Conservation (phyloP, 2,329 filamentous ascomycete genomes). For the Talaromyces piceae region DNA sequence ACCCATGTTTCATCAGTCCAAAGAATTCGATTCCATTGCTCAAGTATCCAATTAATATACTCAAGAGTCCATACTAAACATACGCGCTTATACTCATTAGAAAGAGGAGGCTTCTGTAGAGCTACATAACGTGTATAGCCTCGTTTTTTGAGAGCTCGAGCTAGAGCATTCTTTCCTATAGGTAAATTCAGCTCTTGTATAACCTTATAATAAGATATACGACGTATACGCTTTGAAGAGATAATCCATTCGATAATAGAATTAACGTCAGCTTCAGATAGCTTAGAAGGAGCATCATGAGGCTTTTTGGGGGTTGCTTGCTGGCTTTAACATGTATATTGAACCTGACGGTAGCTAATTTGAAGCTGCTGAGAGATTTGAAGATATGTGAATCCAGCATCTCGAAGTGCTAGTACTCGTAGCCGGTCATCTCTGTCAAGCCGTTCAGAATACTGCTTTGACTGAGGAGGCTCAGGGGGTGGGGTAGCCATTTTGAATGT, state of each 20-base stretch:
- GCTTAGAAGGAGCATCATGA: slow-evolving; percentile 9
- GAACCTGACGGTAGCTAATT: slow-evolving; percentile 4
- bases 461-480: neutral
- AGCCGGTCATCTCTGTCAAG: slow-evolving; percentile 33
- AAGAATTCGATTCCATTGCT: slow-evolving; percentile 10
- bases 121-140: slow-evolving; percentile 12
- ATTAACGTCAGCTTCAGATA: slow-evolving; percentile 13
- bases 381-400: slow-evolving; percentile 6
- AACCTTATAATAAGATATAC: slow-evolving; percentile 13
- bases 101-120: slow-evolving; percentile 12
- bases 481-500: neutral
- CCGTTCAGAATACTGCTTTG: neutral
- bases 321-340: slow-evolving; percentile 14
- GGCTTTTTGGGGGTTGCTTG: slow-evolving; percentile 12
- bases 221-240: slow-evolving; percentile 11
- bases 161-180: slow-evolving; percentile 1
- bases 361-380: slow-evolving; percentile 3
- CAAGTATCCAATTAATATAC: slow-evolving; percentile 5
- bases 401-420: slow-evolving; percentile 12
- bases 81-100: slow-evolving; percentile 9
- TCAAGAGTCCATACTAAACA: slow-evolving; percentile 11
- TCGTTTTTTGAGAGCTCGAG: slow-evolving; percentile 11
- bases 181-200: slow-evolving; percentile 12
- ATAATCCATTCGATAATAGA: slow-evolving; percentile 14
- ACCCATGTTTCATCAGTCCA: slow-evolving; percentile 11